Percentiles rank a stretch among this genome's conserved stretches.
phyloP scores from a whole-genome alignment of 2,329 filamentous ascomycete genomes.

The Microdochium trichocladiopsis region DNA sequence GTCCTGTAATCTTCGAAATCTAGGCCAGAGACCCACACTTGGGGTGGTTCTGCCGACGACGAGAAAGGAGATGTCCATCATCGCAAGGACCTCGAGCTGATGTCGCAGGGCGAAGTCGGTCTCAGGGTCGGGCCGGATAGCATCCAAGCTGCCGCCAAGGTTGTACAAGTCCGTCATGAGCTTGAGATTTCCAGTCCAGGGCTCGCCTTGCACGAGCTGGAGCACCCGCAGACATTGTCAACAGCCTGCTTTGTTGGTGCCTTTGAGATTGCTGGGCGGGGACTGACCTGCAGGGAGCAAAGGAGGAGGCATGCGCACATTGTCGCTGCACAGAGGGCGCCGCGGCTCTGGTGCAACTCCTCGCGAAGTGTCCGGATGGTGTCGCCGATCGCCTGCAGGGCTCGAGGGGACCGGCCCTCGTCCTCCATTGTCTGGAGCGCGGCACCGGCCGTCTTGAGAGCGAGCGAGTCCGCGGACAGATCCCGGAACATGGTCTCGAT shows the following conservation, averaged over 20 bases:
- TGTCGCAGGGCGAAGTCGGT: not conserved
- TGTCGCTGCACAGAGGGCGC: not conserved
- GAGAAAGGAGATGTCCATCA: not conserved
- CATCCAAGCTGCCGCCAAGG: not conserved
- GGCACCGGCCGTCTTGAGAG: not conserved
- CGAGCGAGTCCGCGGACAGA: not conserved
- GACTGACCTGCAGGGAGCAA: not conserved
- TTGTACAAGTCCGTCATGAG: slow-evolving; percentile 1
- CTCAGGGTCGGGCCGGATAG: not conserved
- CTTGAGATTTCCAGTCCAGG: not conserved
- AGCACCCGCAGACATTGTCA: not conserved
- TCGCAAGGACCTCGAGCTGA: not conserved
- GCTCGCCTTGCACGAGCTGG: not conserved
- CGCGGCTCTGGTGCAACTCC: not conserved
- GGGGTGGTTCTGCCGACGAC: not conserved
- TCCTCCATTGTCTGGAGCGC: not conserved
- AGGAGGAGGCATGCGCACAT: not conserved
- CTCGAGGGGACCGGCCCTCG: not conserved
- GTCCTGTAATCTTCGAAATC: not conserved
- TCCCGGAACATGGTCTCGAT: not conserved
- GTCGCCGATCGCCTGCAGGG: not conserved
- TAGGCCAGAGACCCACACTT: not conserved
- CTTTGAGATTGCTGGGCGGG: not conserved
- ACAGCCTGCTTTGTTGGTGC: not conserved
- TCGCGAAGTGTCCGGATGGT: not conserved